Percentiles rank a stretch among this genome's conserved stretches.
phyloP scores from a whole-genome alignment of 768 basidiomycete species.

The Russula ochroleuca region DNA sequence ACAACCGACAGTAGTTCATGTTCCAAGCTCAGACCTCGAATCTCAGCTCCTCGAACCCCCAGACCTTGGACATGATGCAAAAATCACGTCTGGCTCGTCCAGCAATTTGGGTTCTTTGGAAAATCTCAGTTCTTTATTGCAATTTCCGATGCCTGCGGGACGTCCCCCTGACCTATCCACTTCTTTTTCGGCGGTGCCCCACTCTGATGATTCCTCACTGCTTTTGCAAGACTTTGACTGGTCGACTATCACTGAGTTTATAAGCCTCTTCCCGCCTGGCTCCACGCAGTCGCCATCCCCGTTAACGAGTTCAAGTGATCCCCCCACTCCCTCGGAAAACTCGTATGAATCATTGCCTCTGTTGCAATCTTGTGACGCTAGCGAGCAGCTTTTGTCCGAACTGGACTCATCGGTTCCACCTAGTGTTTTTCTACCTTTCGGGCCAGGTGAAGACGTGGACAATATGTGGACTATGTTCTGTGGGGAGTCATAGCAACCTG shows the following conservation, averaged over 20 bases:
- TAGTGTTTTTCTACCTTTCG: background rate
- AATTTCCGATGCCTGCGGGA: background rate
- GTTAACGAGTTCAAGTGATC: background rate
- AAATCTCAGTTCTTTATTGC: background rate
- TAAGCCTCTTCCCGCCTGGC: background rate
- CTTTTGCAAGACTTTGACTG: background rate
- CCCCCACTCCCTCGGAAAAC: background rate
- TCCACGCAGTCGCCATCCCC: background rate
- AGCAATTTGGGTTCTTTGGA: background rate
- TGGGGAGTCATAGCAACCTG: background rate
- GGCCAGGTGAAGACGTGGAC: background rate
- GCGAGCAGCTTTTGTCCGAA: background rate
- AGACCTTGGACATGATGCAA: background rate
- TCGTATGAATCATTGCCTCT: background rate
- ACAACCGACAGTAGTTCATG: background rate
- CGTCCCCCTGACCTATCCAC: background rate
- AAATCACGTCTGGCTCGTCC: background rate
- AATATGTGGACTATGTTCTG: background rate
- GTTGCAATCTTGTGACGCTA: too few species aligned
- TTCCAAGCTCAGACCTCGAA: conserved; percentile 4
- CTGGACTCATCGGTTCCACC: conserved; percentile 10
- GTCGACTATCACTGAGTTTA: background rate
- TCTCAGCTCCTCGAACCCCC: background rate
- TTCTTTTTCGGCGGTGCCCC: background rate
- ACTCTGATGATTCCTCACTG: background rate